Conservation (phyloP, 805 yeast species). For the Kurtzmaniella fragi region DNA sequence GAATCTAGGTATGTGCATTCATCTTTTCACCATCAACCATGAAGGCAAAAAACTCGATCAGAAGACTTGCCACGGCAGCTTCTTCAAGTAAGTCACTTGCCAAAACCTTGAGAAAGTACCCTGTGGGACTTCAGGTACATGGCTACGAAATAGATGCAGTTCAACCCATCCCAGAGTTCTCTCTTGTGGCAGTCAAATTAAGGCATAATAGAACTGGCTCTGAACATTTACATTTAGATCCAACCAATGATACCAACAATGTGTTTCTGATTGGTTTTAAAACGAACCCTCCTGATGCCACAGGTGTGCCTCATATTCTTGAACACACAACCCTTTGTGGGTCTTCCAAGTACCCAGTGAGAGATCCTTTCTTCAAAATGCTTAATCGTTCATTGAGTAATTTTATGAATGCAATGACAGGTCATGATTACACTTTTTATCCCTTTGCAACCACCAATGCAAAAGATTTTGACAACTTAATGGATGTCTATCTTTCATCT, state of each 20-base stretch:
- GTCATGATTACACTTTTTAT: conserved; percentile 90
- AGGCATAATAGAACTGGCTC: conserved; percentile 68
- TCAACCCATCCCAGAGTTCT: conserved; percentile 72
- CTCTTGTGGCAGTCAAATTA: conserved; percentile 71
- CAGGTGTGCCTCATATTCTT: conserved; percentile 93
- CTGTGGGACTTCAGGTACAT: conserved; percentile 55
- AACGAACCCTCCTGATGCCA: conserved; percentile 90
- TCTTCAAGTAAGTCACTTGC: neutral
- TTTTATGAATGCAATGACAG: conserved; percentile 99
- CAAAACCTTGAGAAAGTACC: conserved; percentile 38
- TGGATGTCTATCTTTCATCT: conserved; percentile 84
- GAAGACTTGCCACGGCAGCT: too few species aligned
- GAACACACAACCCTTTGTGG: conserved; percentile 98
- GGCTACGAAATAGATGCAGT: conserved; percentile 67
- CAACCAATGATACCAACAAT: conserved; percentile 75
- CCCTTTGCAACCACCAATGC: conserved; percentile 94
- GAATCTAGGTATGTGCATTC: too few species aligned
- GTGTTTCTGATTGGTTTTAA: conserved; percentile 87
- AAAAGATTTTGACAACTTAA: conserved; percentile 74
- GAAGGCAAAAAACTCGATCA: too few species aligned
- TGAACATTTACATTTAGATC: conserved; percentile 77
- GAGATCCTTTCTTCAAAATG: conserved; percentile 98
- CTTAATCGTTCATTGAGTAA: conserved; percentile 88
- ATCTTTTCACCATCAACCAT: too few species aligned
- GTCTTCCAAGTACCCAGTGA: conserved; percentile 81